Conservation (phyloP, 306 rosid genomes). For the Vicia villosa region DNA sequence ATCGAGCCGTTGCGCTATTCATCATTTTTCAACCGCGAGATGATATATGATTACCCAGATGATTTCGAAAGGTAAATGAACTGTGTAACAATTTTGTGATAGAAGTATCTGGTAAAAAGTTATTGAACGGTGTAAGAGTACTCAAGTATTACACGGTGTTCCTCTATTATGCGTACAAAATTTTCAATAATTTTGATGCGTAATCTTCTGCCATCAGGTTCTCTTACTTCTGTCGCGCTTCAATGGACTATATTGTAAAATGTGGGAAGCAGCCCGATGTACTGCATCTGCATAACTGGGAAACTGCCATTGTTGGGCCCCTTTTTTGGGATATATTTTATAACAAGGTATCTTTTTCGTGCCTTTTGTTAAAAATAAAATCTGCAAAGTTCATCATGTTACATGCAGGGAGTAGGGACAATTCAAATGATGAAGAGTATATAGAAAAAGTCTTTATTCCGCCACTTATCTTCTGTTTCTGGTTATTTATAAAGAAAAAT, state of each 20-base stretch:
- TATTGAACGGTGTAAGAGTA: not conserved
- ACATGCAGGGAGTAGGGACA: no score
- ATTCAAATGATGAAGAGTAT: no score
- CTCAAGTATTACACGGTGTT: not conserved
- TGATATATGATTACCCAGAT: slow-evolving; percentile 77
- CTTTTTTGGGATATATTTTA: slow-evolving; percentile 93
- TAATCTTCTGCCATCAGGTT: slow-evolving; percentile 58
- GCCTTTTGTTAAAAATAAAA: no score
- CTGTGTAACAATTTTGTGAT: not conserved
- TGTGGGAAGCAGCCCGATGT: slow-evolving; percentile 88
- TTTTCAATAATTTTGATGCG: slow-evolving; percentile 30
- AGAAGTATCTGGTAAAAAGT: not conserved
- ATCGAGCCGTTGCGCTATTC: slow-evolving; percentile 69
- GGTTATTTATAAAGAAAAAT: slow-evolving; percentile 25
- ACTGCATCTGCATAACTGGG: slow-evolving; percentile 89
- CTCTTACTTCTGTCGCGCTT: slow-evolving; percentile 89
- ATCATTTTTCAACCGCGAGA: slow-evolving; percentile 79
- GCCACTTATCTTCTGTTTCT: slow-evolving; percentile 13
- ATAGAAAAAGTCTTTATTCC: no score
- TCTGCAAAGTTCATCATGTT: no score
- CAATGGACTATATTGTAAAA: slow-evolving; percentile 84
- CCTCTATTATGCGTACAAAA: slow-evolving; percentile 21
- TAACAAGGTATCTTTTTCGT: slow-evolving; percentile 64
- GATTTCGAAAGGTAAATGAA: slow-evolving; percentile 84
- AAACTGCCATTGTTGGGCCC: slow-evolving; percentile 89